Base-by-base conservation (phyloP, 1,139 yeast species). In the Kodamaea arcana region DNA sequence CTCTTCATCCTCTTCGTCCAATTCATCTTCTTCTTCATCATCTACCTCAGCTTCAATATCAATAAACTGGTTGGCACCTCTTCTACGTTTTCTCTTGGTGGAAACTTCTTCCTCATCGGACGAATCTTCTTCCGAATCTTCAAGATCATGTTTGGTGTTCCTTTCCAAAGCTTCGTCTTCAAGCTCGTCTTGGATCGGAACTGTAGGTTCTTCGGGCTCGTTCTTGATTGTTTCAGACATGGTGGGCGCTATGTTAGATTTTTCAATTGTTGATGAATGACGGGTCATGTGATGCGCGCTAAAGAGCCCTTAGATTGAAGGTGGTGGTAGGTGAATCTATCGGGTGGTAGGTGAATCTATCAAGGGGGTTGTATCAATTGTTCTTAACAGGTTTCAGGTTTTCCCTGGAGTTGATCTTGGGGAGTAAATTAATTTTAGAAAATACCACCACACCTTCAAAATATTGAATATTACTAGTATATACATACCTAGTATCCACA, bases 21-120 rank as follows among this genome's bases (percentile, higher is more conserved):
- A 83, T 27, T 82, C 90, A 27, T 92, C 98, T 46, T 92, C 98
- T 40, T 92, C 98, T 48, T 92, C 98, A 42, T 92, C 97, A 58
- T 94, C 96, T 39, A 92, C 99, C 58, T 92, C 98, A 40, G 99
- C 99, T 69, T 92, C 98, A 37, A 92, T 94, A 83, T 92, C 99
- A 62, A 92, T 75, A 61, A 92, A 92, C 69, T 85, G 92, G 60
- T 92, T 92, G 50, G 88, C 80, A 33, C 80, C 76, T 58, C 82
- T 78, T 51, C 83, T 71, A 50, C 82, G 70, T 58, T 80, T 73
- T 62, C 82, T 71, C 58, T 78, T 76, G 58, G 70, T 68, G 12
- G 58, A 69, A n/a, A 67, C 75, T 2, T 70, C 75, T 1, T 72
- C 78, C 1, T 72, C 78, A 0, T 72, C 78, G 0, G 70, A 75